Evolutionary conservation across 345 rosid species (phyloP).

Genomic region (Eucalyptus curtisii): DNA sequence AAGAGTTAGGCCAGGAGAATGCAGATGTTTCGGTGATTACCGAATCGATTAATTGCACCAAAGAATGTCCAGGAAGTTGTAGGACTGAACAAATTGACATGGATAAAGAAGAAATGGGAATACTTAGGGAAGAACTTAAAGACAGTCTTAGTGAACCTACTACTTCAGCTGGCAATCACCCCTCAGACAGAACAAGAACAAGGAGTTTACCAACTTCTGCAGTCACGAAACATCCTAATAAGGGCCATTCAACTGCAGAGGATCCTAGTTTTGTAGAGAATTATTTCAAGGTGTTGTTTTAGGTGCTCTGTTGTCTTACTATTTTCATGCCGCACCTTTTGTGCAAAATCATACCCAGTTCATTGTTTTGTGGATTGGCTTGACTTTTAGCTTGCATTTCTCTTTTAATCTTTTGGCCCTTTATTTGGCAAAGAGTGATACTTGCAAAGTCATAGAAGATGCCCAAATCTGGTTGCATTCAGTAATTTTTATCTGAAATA

Average conservation of each 20-base stretch:
- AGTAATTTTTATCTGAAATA: neutral
- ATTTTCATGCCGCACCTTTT: neutral
- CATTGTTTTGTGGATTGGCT: neutral
- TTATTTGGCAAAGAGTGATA: neutral
- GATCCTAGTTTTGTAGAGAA: conserved; percentile 92
- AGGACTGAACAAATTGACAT: conserved; percentile 8
- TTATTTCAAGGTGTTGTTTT: conserved; percentile 66
- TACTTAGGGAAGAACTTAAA: conserved; percentile 6
- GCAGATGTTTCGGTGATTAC: conserved; percentile 5
- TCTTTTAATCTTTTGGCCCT: neutral
- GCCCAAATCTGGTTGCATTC: neutral
- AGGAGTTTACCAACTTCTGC: conserved; percentile 12
- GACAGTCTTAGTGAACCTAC: conserved; percentile 9
- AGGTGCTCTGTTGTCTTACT: neutral
- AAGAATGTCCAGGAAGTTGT: conserved; percentile 14
- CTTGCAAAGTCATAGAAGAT: neutral
- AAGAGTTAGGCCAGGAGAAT: conserved; percentile 5
- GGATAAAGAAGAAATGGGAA: conserved; percentile 14
- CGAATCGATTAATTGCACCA: conserved; percentile 7
- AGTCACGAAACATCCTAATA: conserved; percentile 21
- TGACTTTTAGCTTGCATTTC: neutral
- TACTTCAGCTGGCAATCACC: conserved; percentile 18
- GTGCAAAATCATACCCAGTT: neutral
- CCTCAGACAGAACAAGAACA: conserved; percentile 5
- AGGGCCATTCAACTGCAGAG: conserved; percentile 54